Conservation (phyloP, 2,329 filamentous ascomycete genomes). For the Talaromyces rugulosus region DNA sequence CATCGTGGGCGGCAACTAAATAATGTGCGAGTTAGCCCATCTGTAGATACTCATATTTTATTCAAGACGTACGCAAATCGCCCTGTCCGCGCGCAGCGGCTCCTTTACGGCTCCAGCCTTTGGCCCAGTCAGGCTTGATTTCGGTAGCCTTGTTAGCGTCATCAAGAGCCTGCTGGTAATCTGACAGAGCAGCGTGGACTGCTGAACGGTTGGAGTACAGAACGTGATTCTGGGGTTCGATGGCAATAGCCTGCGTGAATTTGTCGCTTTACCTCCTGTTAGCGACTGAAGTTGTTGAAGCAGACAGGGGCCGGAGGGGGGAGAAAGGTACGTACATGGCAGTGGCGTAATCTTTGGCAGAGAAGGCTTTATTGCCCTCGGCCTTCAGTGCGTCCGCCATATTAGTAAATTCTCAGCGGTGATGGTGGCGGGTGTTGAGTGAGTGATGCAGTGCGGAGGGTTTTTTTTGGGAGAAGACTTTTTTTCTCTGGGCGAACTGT, state of each 20-base stretch:
- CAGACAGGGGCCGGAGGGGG: slow-evolving; percentile 8
- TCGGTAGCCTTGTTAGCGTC: slow-evolving; percentile 93
- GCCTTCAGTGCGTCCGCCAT: slow-evolving; percentile 86
- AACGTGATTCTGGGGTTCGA: slow-evolving; percentile 88
- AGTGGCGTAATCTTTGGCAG: slow-evolving; percentile 92
- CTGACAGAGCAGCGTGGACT: slow-evolving; percentile 78
- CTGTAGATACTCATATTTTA: neutral
- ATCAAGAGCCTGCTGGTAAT: slow-evolving; percentile 77
- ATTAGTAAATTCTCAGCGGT: neutral
- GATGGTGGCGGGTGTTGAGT: neutral
- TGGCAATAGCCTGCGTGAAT: slow-evolving; percentile 86
- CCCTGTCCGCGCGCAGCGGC: slow-evolving; percentile 83
- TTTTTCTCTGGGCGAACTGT: slow-evolving; percentile 8
- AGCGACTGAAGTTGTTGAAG: neutral
- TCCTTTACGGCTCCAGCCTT: slow-evolving; percentile 92
- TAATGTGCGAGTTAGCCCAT: slow-evolving; percentile 15
- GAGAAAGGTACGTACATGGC: slow-evolving; percentile 69
- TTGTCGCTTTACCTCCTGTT: slow-evolving; percentile 62
- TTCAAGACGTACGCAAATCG: slow-evolving; percentile 59
- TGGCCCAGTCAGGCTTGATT: slow-evolving; percentile 96
- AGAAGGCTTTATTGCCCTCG: slow-evolving; percentile 97
- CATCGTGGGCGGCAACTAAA: slow-evolving; percentile 73
- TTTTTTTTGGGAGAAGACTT: neutral
- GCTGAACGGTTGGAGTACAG: slow-evolving; percentile 96
- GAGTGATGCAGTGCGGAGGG: neutral